Evolutionary conservation across 2,329 filamentous ascomycete species (phyloP), one percentile per base, ranked within the genome.

Genomic region (Pyrenophora teres): DNA sequence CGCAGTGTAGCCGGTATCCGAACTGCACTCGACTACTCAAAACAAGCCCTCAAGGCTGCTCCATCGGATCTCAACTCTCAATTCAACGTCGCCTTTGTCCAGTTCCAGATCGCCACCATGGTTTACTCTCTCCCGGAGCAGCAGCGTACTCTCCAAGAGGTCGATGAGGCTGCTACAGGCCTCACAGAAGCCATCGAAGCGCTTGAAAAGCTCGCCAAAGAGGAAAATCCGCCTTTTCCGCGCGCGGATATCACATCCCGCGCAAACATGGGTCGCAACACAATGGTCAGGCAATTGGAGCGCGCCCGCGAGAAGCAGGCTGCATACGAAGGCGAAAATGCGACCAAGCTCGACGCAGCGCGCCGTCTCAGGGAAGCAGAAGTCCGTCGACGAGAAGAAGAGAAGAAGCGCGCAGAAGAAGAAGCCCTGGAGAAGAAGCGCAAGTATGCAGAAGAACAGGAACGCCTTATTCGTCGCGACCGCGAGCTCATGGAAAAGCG

Each of bases 51-150:
- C 15, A 83, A 86, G 48, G 83, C 89, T 47, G 86, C 89, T 1
- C 89, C 92, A 0, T 89, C 94, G 4, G 90, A 96, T 65, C 82
- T 92, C 25, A 91, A 96, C 74, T 90, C 94, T 74, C 91, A 94
- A 72, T 99, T 99, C 82, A 99, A 99, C 68, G 90, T 99, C 23
- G 94, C 94, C 0, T 99, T 97, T 69, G 90, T 97, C 23, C 94
- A 97, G 70, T 95, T 96, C 57, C 92, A 97, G 72, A 86, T 97
- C 47, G 93, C 93, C 16, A 88, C 88, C 39, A 84, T 89, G 25
- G 86, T 97, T 47, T 87, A 91, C 73, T 81, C 79, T 31, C 79
- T 96, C 46, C 80, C 84, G 4, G 90, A 97, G 70, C 83, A 84
- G 5, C 86, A 92, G 68, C 87, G 92, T 43, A 89, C 88, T 0